Evolutionary conservation across 805 yeast species (phyloP).

Genomic region (Suhomyces vadensis): DNA sequence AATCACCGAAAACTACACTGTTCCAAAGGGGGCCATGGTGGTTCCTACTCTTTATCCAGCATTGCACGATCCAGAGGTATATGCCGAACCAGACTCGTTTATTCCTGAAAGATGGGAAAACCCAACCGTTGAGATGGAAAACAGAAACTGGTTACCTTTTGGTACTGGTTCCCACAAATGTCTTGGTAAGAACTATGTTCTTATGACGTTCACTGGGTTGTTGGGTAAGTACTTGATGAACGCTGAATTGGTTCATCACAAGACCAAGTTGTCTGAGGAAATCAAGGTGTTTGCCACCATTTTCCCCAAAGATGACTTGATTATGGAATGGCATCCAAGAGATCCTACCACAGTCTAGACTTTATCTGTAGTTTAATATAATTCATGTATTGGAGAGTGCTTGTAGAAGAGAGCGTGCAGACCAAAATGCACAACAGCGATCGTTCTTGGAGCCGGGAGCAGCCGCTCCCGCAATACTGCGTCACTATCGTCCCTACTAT

Average conservation of each 20-base stretch:
- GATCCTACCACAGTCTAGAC: constrained; percentile 42
- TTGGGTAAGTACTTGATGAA: constrained; percentile 87
- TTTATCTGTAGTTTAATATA: too few relatives aligned
- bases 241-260: constrained; percentile 78
- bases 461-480: too few relatives aligned
- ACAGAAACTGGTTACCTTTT: constrained; percentile 93
- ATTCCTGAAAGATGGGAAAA: constrained; percentile 97
- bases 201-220: constrained; percentile 84
- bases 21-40: constrained; percentile 96
- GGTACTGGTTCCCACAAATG: constrained; percentile 98
- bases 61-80: constrained; percentile 95
- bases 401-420: too few relatives aligned
- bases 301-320: constrained; percentile 95
- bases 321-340: constrained; percentile 69
- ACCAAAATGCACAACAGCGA: too few relatives aligned
- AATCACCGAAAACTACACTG: constrained; percentile 77
- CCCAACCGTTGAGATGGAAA: constrained; percentile 69
- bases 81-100: constrained; percentile 90
- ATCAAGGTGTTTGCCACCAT: constrained; percentile 97
- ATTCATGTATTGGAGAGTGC: too few relatives aligned
- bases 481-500: too few relatives aligned
- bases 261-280: constrained; percentile 83
- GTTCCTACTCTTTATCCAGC: constrained; percentile 96
- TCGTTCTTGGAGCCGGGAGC: too few relatives aligned
- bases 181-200: constrained; percentile 90